Percentiles rank a stretch among this genome's conserved stretches.
Evolutionary conservation across 192 early-diverging fungal species (phyloP).

Genomic region (Mortierella claussenii): DNA sequence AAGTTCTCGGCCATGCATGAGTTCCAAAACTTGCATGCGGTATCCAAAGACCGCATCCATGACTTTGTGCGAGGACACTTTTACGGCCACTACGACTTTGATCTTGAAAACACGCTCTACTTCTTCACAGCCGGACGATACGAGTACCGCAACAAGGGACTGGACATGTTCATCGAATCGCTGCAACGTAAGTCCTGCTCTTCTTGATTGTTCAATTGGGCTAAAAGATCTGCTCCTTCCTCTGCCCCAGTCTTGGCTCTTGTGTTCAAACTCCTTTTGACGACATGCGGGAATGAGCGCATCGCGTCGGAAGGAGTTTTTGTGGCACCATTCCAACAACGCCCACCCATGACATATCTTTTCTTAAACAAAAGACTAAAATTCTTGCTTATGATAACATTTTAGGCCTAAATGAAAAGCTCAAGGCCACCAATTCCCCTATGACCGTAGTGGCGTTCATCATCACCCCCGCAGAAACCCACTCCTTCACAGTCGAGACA

Average conservation of each 20-base stretch:
- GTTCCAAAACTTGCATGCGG: conserved; percentile 97
- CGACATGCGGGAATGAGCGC: no score
- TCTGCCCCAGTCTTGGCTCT: no score
- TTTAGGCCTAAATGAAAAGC: conserved; percentile 85
- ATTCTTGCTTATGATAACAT: no score
- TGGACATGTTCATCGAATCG: conserved; percentile 96
- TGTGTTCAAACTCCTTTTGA: no score
- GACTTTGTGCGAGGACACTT: conserved; percentile 98
- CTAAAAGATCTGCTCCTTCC: no score
- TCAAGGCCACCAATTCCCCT: conserved; percentile 84
- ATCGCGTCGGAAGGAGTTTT: no score
- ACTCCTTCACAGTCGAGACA: conserved; percentile 95
- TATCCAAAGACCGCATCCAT: conserved; percentile 93
- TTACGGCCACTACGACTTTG: conserved; percentile 97
- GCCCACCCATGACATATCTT: background rate
- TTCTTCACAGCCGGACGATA: conserved; percentile 97
- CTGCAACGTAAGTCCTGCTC: conserved; percentile 86
- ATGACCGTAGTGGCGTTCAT: conserved; percentile 97
- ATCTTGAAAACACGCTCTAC: conserved; percentile 96
- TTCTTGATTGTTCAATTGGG: no score
- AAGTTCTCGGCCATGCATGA: conserved; percentile 98
- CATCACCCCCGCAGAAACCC: conserved; percentile 92
- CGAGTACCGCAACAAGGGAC: conserved; percentile 97
- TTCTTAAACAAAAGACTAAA: no score
- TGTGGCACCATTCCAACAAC: no score